Evolutionary conservation across 371 early-diverging fungal species (phyloP).

Genomic region (Batkoa obscura): DNA sequence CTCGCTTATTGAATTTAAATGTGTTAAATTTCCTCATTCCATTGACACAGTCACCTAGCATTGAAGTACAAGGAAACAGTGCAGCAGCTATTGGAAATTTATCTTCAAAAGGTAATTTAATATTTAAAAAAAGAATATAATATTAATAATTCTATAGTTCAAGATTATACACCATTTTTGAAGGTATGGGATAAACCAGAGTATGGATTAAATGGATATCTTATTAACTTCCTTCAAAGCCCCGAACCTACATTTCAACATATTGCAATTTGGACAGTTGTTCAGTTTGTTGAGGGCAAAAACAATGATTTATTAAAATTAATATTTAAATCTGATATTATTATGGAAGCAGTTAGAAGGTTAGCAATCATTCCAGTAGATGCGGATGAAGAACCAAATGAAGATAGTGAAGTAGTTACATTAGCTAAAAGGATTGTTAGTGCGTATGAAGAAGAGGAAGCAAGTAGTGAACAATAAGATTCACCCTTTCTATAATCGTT

Average conservation of each 20-base stretch:
- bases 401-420: neutral
- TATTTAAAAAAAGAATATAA: neutral
- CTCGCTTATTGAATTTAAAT: conserved; percentile 34
- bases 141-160: conserved; percentile 13
- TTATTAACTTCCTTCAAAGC: conserved; percentile 45
- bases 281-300: conserved; percentile 54
- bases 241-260: conserved; percentile 58
- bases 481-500: no score
- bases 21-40: conserved; percentile 50
- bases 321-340: neutral
- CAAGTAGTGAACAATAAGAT: no score
- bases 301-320: conserved; percentile 6
- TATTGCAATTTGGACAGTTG: conserved; percentile 79
- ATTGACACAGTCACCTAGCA: conserved; percentile 32
- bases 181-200: conserved; percentile 42
- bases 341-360: conserved; percentile 1
- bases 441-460: neutral
- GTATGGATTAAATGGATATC: conserved; percentile 48
- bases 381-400: conserved; percentile 1
- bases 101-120: conserved; percentile 36
- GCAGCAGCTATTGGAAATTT: conserved; percentile 72
- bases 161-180: conserved; percentile 44
- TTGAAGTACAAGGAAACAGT: conserved; percentile 69
- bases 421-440: neutral
- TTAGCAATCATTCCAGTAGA: neutral